A percentile compares a stretch with the other conserved stretches of the same genome.
Evolutionary conservation across 2,329 filamentous ascomycete genomes (phyloP).

Genomic region (Arthrobotrys sphaeroides): DNA sequence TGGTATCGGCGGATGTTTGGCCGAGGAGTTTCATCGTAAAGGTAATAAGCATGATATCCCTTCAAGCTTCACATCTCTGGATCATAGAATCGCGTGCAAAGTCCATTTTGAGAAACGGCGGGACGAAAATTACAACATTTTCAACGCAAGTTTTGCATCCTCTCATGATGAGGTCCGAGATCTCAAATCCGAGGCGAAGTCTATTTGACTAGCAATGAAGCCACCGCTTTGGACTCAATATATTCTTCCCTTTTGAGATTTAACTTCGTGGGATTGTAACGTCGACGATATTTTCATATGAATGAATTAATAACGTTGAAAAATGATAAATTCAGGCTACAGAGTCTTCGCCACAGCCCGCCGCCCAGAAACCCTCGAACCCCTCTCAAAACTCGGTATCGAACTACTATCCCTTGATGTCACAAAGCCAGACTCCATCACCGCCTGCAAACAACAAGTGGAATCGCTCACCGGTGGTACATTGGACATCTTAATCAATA

Average conservation of each 20-base stretch:
- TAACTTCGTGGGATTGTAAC: too few species aligned
- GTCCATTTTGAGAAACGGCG: neutral
- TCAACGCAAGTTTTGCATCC: conserved; percentile 31
- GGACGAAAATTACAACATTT: neutral
- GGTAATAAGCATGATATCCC: conserved; percentile 60
- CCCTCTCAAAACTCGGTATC: conserved; percentile 65
- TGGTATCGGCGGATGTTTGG: conserved; percentile 69
- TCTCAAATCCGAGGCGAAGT: too few species aligned
- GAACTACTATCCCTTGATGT: conserved; percentile 67
- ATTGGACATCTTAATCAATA: conserved; percentile 70
- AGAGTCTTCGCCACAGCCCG: conserved; percentile 70
- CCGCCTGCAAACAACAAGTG: conserved; percentile 64
- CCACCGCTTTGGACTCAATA: too few species aligned
- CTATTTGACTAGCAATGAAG: too few species aligned
- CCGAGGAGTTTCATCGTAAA: conserved; percentile 66
- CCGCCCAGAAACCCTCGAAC: conserved; percentile 64
- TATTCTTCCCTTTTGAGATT: too few species aligned
- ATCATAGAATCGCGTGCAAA: neutral
- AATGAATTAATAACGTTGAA: neutral
- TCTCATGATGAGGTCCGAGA: too few species aligned
- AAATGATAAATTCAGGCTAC: conserved; percentile 61
- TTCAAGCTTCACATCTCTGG: neutral
- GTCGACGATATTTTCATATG: neutral
- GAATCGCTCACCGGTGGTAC: conserved; percentile 65
- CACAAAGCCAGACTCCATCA: conserved; percentile 66